Conservation (phyloP, 2,329 filamentous ascomycete genomes). For the Neofusicoccum cordaticola region DNA sequence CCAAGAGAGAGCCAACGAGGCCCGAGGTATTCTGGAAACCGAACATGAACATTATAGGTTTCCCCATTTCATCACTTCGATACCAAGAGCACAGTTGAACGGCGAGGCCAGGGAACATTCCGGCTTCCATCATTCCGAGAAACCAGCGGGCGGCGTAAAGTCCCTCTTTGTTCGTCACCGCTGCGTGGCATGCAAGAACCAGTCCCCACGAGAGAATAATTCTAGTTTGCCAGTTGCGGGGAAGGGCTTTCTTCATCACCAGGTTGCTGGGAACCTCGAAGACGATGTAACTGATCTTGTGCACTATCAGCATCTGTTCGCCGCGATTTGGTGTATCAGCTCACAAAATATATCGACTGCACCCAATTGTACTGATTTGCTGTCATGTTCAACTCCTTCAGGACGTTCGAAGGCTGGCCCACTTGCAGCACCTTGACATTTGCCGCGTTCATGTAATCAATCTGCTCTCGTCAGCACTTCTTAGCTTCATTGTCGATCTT, state of each 20-base stretch:
- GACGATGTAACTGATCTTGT: slow-evolving; percentile 25
- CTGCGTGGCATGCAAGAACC: slow-evolving; percentile 30
- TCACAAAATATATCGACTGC: slow-evolving; percentile 24
- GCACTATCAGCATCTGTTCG: not conserved
- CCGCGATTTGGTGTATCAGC: not conserved
- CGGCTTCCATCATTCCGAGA: slow-evolving; percentile 28
- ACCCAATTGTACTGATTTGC: slow-evolving; percentile 27
- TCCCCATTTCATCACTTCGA: slow-evolving; percentile 37
- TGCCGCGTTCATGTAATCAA: slow-evolving; percentile 26
- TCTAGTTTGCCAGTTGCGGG: slow-evolving; percentile 36
- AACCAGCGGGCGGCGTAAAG: slow-evolving; percentile 27
- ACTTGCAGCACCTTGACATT: slow-evolving; percentile 26
- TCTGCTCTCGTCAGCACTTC: slow-evolving; percentile 18
- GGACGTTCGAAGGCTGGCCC: slow-evolving; percentile 20
- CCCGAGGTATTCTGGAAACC: slow-evolving; percentile 32
- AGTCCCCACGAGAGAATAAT: slow-evolving; percentile 29
- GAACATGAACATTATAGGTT: slow-evolving; percentile 36
- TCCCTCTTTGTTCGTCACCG: slow-evolving; percentile 26
- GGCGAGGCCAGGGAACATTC: slow-evolving; percentile 29
- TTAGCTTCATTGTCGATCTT: not conserved
- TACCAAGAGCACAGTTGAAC: slow-evolving; percentile 38
- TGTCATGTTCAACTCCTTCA: slow-evolving; percentile 25
- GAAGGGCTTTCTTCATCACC: slow-evolving; percentile 36
- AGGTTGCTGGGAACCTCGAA: slow-evolving; percentile 34
- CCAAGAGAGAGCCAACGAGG: slow-evolving; percentile 31